Evolutionary conservation across 1,139 yeast species (phyloP).

Genomic region (Candida freyschussii): DNA sequence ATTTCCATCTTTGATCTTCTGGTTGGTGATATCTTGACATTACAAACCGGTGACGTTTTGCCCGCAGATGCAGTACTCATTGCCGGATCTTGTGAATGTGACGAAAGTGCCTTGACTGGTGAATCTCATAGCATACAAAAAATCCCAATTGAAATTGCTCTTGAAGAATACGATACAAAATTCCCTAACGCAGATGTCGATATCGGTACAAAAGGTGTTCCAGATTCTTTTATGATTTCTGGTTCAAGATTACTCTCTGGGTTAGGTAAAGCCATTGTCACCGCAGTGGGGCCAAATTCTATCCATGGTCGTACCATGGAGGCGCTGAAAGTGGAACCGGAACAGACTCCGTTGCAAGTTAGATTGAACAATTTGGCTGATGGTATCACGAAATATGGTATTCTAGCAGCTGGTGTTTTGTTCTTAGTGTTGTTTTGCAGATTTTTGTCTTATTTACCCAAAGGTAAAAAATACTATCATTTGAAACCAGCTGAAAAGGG

Average conservation of each 20-base stretch:
- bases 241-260: constrained; percentile 90
- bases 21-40: constrained; percentile 78
- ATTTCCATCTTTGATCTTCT: constrained; percentile 70
- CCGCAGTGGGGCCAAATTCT: constrained; percentile 87
- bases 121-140: constrained; percentile 82
- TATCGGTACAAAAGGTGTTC: constrained; percentile 41
- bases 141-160: constrained; percentile 47
- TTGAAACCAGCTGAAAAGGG: constrained; percentile 72
- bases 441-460: constrained; percentile 63
- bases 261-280: constrained; percentile 77
- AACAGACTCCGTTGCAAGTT: constrained; percentile 84
- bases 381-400: constrained; percentile 91
- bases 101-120: constrained; percentile 91
- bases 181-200: constrained; percentile 39
- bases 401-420: constrained; percentile 73
- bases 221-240: constrained; percentile 82
- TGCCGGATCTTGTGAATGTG: constrained; percentile 77
- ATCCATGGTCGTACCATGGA: constrained; percentile 89
- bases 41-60: constrained; percentile 92
- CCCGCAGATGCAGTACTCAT: constrained; percentile 84
- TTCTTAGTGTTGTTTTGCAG: constrained; percentile 77
- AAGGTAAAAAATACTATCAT: constrained; percentile 41
- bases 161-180: constrained; percentile 28
- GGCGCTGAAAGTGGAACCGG: constrained; percentile 68
- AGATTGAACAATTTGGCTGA: constrained; percentile 81